These are phyloP conservation scores for Castanopsis chinensis DNA, from an alignment of 306 rosid species.

Conservation along the genomic window DNA sequence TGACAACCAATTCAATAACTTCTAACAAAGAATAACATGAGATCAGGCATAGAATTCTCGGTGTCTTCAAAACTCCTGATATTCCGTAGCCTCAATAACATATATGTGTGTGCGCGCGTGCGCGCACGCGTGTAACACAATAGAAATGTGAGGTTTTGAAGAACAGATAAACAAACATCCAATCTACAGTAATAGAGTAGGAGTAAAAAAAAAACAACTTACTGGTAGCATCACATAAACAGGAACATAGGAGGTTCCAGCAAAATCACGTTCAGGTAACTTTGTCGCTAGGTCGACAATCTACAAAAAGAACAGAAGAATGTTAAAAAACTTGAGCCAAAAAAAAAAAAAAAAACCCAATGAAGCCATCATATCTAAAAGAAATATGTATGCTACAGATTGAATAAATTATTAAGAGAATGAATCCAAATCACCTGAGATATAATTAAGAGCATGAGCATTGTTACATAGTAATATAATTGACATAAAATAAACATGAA, in stretches of 20 bases:
- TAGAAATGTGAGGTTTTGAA: constrained; percentile 8
- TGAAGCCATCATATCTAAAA: background rate
- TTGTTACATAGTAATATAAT: too few species aligned
- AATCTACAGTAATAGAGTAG: constrained; percentile 7
- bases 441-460: too few species aligned
- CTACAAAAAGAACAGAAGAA: constrained; percentile 40
- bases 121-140: rapidly evolving
- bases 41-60: too few species aligned
- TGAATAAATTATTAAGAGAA: too few species aligned
- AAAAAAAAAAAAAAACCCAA: constrained; percentile 8
- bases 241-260: constrained; percentile 77
- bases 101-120: background rate
- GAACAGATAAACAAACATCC: constrained; percentile 20
- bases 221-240: constrained; percentile 93
- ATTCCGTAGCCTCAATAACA: background rate
- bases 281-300: constrained; percentile 50
- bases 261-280: constrained; percentile 70
- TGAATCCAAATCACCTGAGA: too few species aligned
- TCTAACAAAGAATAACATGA: too few species aligned
- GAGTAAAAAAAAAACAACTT: constrained; percentile 33
- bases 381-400: too few species aligned
- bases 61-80: too few species aligned
- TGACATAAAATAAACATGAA: background rate
- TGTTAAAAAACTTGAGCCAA: constrained; percentile 17
- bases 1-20: too few species aligned